These are phyloP conservation scores for Candida insectorum DNA, from an alignment of 805 yeast species.

Conservation along the genomic window DNA sequence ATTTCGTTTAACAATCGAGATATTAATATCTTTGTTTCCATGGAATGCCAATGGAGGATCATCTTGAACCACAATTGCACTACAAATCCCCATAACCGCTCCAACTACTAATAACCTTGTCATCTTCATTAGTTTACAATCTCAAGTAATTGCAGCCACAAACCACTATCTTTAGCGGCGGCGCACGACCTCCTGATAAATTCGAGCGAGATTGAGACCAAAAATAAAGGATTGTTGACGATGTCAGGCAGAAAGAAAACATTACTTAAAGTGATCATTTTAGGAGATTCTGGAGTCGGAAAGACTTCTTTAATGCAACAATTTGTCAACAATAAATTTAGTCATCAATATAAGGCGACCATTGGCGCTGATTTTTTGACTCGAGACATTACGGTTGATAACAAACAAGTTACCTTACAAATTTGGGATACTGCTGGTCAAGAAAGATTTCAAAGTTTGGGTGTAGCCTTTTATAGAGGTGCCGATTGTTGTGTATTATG, in stretches of 20 bases:
- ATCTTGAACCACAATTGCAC: background rate
- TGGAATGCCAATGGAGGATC: background rate
- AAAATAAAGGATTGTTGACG: too few relatives aligned
- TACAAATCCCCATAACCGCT: too few relatives aligned
- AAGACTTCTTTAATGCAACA: slow-evolving; percentile 97
- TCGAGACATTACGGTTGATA: slow-evolving; percentile 84
- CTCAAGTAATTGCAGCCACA: too few relatives aligned
- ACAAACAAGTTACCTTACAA: slow-evolving; percentile 74
- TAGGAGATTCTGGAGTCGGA: slow-evolving; percentile 98
- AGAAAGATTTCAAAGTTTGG: slow-evolving; percentile 93
- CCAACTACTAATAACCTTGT: too few relatives aligned
- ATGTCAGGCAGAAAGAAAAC: slow-evolving; percentile 72
- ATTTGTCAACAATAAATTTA: slow-evolving; percentile 90
- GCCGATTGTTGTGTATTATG: slow-evolving; percentile 97
- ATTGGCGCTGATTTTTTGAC: slow-evolving; percentile 97
- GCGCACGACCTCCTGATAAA: too few relatives aligned
- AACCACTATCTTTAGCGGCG: too few relatives aligned
- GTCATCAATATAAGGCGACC: slow-evolving; percentile 95
- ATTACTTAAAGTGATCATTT: slow-evolving; percentile 78
- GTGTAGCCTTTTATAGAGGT: slow-evolving; percentile 96
- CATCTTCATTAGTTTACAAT: too few relatives aligned
- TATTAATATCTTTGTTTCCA: slow-evolving; percentile 9
- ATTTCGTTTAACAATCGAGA: slow-evolving; percentile 7
- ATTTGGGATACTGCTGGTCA: slow-evolving; percentile 99
- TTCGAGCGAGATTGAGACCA: too few relatives aligned